These are phyloP conservation scores for Cardiospermum halicacabum DNA, from an alignment of 345 rosid genomes.

Conservation along the genomic window DNA sequence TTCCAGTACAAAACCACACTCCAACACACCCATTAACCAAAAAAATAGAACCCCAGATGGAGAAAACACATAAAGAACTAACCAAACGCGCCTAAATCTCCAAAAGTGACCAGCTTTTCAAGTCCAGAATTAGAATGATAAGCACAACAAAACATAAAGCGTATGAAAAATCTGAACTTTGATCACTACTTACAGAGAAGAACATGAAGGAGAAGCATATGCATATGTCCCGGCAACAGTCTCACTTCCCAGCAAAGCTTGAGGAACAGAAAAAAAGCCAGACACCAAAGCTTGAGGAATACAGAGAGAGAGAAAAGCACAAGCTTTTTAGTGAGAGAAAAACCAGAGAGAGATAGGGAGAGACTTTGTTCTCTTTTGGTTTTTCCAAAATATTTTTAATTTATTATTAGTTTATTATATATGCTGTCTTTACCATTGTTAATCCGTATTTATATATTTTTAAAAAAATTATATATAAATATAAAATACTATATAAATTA, in stretches of 20 bases:
- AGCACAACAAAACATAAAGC: neutral
- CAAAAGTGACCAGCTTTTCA: slow-evolving; percentile 25
- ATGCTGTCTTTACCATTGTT: neutral
- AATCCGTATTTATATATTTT: slow-evolving; percentile 1
- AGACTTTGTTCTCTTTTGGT: neutral
- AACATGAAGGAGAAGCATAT: slow-evolving; percentile 15
- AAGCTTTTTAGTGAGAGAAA: neutral
- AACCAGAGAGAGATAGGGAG: slow-evolving; percentile 8
- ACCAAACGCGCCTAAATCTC: slow-evolving; percentile 16
- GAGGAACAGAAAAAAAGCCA: slow-evolving; percentile 36
- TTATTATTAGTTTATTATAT: neutral
- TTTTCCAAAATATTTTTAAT: neutral
- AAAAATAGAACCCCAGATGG: slow-evolving; percentile 6
- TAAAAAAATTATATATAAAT: neutral
- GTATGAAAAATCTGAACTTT: slow-evolving; percentile 11
- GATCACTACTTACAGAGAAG: slow-evolving; percentile 30
- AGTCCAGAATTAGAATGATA: slow-evolving; percentile 18
- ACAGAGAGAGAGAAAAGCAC: slow-evolving; percentile 30
- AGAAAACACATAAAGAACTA: neutral
- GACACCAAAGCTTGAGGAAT: slow-evolving; percentile 14
- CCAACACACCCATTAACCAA: neutral
- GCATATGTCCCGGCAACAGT: slow-evolving; percentile 13
- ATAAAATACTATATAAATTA: no score
- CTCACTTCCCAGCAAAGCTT: slow-evolving; percentile 28
- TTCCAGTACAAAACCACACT: slow-evolving; percentile 3